phyloP scores from a whole-genome alignment of 306 rosid genomes.

The Trichosanthes truncata region DNA sequence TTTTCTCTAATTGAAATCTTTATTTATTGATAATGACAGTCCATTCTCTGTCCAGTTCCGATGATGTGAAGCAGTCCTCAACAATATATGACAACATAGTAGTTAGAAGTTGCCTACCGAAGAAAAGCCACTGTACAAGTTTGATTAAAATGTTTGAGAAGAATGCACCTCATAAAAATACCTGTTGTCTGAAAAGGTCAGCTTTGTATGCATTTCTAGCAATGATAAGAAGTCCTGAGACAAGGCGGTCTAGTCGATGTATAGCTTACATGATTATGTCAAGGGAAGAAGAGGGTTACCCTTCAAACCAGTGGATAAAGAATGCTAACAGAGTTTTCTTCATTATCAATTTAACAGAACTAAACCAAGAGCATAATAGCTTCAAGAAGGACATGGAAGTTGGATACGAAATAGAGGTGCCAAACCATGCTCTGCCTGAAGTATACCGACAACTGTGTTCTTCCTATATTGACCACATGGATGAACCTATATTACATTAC shows the following conservation, averaged over 20 bases:
- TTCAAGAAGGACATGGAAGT: background rate
- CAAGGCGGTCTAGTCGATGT: slow-evolving; percentile 92
- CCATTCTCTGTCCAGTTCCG: background rate
- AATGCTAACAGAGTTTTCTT: background rate
- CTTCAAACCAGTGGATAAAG: background rate
- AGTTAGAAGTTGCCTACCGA: slow-evolving; percentile 3
- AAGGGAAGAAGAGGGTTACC: slow-evolving; percentile 29
- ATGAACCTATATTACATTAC: slow-evolving; percentile 62
- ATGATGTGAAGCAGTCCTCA: background rate
- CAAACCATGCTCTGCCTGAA: slow-evolving; percentile 81
- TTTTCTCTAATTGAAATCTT: background rate
- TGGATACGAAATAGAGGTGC: slow-evolving; percentile 93
- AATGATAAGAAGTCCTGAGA: slow-evolving; percentile 91
- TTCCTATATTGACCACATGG: slow-evolving; percentile 98
- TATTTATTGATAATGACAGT: background rate
- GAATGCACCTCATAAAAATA: slow-evolving; percentile 12
- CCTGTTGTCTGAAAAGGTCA: slow-evolving; percentile 81
- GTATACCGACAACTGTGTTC: slow-evolving; percentile 89
- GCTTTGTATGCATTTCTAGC: slow-evolving; percentile 87
- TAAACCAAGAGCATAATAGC: background rate
- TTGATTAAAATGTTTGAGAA: background rate
- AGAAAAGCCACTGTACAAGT: background rate
- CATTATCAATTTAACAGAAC: background rate
- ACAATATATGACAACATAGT: background rate
- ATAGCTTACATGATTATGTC: slow-evolving; percentile 52